Conservation (phyloP, 345 rosid genomes). For the Eutrema heterophyllum region DNA sequence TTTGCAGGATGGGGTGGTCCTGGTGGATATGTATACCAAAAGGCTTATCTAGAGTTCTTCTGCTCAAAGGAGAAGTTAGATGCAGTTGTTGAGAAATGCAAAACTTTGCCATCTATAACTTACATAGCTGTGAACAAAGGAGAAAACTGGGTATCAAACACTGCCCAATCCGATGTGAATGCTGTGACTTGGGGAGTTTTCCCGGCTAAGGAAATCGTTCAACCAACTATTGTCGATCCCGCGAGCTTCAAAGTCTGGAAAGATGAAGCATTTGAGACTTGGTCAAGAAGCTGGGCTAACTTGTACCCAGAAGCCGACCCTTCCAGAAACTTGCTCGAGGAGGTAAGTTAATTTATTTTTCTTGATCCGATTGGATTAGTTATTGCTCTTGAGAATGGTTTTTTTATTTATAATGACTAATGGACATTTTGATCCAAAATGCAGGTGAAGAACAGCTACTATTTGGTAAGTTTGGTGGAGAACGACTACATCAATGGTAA, state of each 20-base stretch:
- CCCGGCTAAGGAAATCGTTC: conserved; percentile 83
- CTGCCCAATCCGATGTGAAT: conserved; percentile 49
- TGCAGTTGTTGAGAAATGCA: conserved; percentile 61
- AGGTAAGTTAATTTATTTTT: conserved; percentile 37
- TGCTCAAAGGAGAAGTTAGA: conserved; percentile 72
- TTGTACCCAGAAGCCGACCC: conserved; percentile 69
- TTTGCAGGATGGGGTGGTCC: conserved; percentile 96
- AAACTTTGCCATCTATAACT: conserved; percentile 50
- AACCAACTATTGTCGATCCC: conserved; percentile 94
- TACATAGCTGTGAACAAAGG: conserved; percentile 71
- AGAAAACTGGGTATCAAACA: conserved; percentile 63
- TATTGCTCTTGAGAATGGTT: not conserved
- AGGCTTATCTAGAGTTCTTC: conserved; percentile 94
- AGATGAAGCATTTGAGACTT: conserved; percentile 94
- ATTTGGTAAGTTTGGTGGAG: conserved; percentile 68
- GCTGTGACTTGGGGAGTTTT: conserved; percentile 98
- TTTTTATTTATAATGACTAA: not conserved
- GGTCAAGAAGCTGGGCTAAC: conserved; percentile 86
- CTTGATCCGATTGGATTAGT: not conserved
- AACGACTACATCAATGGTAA: conserved; percentile 32
- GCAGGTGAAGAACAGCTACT: conserved; percentile 80
- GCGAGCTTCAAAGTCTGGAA: conserved; percentile 90
- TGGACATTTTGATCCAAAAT: not conserved
- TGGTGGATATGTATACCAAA: conserved; percentile 94
- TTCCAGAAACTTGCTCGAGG: conserved; percentile 60